phyloP scores from a whole-genome alignment of 805 yeast genomes.

The Teunomyces gatunensis region DNA sequence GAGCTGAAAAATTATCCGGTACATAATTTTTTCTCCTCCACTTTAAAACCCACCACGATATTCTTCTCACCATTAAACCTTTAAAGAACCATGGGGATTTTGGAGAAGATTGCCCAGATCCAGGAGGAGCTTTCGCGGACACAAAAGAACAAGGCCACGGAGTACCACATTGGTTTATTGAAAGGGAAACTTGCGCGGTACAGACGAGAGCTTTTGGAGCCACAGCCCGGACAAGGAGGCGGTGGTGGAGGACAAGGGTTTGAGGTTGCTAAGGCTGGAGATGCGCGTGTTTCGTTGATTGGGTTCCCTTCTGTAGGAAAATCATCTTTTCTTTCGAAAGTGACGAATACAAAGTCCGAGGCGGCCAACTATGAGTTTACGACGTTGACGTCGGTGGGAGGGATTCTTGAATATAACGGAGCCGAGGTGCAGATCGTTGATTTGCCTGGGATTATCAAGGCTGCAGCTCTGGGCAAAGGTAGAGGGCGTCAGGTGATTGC shows the following conservation, averaged over 20 bases:
- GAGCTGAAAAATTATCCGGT: neutral
- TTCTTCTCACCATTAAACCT: too few species aligned
- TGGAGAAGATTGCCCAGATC: slow-evolving; percentile 80
- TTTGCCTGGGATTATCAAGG: slow-evolving; percentile 94
- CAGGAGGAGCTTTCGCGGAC: slow-evolving; percentile 93
- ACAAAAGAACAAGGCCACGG: slow-evolving; percentile 97
- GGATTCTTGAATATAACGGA: slow-evolving; percentile 91
- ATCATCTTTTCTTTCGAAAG: slow-evolving; percentile 82
- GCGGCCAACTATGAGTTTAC: slow-evolving; percentile 95
- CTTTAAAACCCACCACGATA: too few species aligned
- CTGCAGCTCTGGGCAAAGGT: slow-evolving; percentile 96
- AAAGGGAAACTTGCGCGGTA: slow-evolving; percentile 94
- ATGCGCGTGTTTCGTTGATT: slow-evolving; percentile 90
- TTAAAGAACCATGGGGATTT: slow-evolving; percentile 12
- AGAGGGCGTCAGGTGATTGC: slow-evolving; percentile 97
- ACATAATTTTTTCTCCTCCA: neutral
- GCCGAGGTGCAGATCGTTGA: slow-evolving; percentile 98
- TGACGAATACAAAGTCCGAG: slow-evolving; percentile 91
- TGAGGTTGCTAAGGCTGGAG: slow-evolving; percentile 94
- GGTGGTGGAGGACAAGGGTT: slow-evolving; percentile 83
- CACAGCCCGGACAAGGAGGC: slow-evolving; percentile 72
- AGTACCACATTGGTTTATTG: slow-evolving; percentile 89
- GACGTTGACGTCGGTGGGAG: slow-evolving; percentile 94
- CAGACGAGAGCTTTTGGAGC: slow-evolving; percentile 87
- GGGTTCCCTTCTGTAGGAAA: slow-evolving; percentile 99